A percentile compares a stretch with the other conserved stretches of the same genome.
Evolutionary conservation across 1,139 yeast genomes (phyloP).

Genomic region (Nematodospora anomalae): DNA sequence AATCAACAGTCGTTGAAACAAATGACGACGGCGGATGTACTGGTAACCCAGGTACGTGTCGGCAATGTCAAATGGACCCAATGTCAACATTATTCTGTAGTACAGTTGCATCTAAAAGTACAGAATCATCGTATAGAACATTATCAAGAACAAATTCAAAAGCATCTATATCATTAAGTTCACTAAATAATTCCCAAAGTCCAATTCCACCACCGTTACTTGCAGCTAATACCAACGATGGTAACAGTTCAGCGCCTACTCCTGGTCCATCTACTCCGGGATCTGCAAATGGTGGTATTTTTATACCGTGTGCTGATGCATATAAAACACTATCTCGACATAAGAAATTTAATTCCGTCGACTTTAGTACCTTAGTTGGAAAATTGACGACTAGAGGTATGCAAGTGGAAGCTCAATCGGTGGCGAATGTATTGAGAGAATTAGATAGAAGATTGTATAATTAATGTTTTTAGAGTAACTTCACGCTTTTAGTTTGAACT

Average conservation of each 20-base stretch:
- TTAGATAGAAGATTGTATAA: slow-evolving; percentile 68
- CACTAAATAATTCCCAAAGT: slow-evolving; percentile 20
- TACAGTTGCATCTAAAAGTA: slow-evolving; percentile 62
- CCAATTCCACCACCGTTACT: slow-evolving; percentile 17
- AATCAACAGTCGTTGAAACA: slow-evolving; percentile 6
- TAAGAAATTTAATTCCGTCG: slow-evolving; percentile 69
- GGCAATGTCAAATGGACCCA: slow-evolving; percentile 82
- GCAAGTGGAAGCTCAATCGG: slow-evolving; percentile 86
- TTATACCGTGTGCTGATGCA: slow-evolving; percentile 86
- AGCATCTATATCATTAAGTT: slow-evolving; percentile 15
- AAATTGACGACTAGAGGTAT: slow-evolving; percentile 78
- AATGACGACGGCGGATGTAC: slow-evolving; percentile 55
- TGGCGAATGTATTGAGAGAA: slow-evolving; percentile 78
- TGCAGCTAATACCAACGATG: slow-evolving; percentile 9
- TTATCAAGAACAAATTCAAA: slow-evolving; percentile 15
- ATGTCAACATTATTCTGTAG: slow-evolving; percentile 88
- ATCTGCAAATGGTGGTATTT: slow-evolving; percentile 33
- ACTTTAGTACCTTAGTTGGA: slow-evolving; percentile 71
- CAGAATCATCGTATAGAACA: slow-evolving; percentile 11
- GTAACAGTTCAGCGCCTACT: slow-evolving; percentile 6
- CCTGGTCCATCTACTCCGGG: slow-evolving; percentile 12
- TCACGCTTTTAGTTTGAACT: too few relatives aligned
- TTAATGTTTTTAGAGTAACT: slow-evolving; percentile 16
- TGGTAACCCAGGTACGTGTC: slow-evolving; percentile 86
- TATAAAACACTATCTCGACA: slow-evolving; percentile 82